Base-by-base conservation (phyloP, 75 land plant species). In the Cunninghamia lanceolata region DNA sequence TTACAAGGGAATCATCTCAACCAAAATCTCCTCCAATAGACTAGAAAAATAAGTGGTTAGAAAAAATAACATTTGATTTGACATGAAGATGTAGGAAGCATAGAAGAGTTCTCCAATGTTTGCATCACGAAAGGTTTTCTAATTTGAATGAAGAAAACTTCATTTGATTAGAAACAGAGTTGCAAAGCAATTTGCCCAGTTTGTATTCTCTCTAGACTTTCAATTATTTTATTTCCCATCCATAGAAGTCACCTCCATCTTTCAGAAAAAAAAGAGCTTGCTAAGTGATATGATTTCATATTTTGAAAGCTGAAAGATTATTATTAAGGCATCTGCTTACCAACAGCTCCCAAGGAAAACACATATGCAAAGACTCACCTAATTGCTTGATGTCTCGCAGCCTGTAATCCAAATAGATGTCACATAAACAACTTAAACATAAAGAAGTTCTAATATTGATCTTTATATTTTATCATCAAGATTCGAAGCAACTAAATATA, bases 381-480 rank as follows among this genome's bases (percentile, higher is more conserved):
- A 97, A 92, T 82, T 95, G 97, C 90, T 92, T 95, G 25, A 97
- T 87, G 90, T 95, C 96, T 16, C 97, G 96, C 56, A 97, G 89
- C 89, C 97, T 97, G 96, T 85, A 87, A 36, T 56, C 17, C 80
- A 77, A 76, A 39, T 19, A 77, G 43, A 77, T 19, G 36, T 39
- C 28, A 39, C 43, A 38, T 77, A 21, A 77, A 28, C 28, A 77
- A 77, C 25, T 40, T 4, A 11, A 74, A 39, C 9, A 77, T 38
- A 7, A 39, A 77, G 17, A 40, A 16, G 8, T 77, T 35, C 42
- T 21, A 77, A 39, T 9, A 38, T 38, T 39, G 43, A 7, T 39
- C 17, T 77, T 77, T 39, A 19, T 77, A 39, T 39, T 77, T 32
- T 77, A 77, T 77, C 25, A 16, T 77, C 42, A 74, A 74, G 1